Conservation (phyloP, 169 alveolate species). For the Theileria parva region DNA sequence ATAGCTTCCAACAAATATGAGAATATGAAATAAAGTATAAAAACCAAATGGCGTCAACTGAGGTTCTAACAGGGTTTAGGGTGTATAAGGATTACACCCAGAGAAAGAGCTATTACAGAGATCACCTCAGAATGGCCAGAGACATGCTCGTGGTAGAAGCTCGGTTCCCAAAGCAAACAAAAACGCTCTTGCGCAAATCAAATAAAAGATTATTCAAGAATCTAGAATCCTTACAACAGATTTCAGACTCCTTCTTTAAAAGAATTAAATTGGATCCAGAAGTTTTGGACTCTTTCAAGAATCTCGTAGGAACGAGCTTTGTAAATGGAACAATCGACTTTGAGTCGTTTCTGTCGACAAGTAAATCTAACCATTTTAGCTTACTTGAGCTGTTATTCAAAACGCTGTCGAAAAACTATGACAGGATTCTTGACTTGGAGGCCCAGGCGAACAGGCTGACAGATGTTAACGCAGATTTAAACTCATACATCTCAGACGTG, state of each 20-base stretch:
- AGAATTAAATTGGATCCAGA: conserved; percentile 26
- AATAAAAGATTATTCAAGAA: background rate
- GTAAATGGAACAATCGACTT: conserved; percentile 7
- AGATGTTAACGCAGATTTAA: conserved; percentile 28
- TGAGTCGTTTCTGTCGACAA: conserved; percentile 5
- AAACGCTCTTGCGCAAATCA: background rate
- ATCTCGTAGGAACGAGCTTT: conserved; percentile 17
- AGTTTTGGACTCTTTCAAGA: conserved; percentile 20
- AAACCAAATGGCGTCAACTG: conserved; percentile 4
- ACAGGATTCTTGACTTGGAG: conserved; percentile 21
- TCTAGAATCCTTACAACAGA: conserved; percentile 3
- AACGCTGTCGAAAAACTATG: conserved; percentile 31
- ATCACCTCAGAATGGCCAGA: conserved; percentile 42
- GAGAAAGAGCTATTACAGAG: conserved; percentile 38
- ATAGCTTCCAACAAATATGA: background rate
- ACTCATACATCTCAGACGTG: conserved; percentile 25
- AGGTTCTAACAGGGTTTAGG: conserved; percentile 33
- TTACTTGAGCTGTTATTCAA: background rate
- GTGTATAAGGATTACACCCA: conserved; percentile 33
- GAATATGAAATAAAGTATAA: background rate
- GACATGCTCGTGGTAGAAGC: conserved; percentile 48
- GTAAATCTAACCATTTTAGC: background rate
- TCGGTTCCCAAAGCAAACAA: conserved; percentile 23
- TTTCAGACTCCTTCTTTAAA: conserved; percentile 13
- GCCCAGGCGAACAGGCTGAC: conserved; percentile 22